phyloP scores from a whole-genome alignment of 495 filamentous ascomycete genomes.

The Penicillium cosmopolitanum region DNA sequence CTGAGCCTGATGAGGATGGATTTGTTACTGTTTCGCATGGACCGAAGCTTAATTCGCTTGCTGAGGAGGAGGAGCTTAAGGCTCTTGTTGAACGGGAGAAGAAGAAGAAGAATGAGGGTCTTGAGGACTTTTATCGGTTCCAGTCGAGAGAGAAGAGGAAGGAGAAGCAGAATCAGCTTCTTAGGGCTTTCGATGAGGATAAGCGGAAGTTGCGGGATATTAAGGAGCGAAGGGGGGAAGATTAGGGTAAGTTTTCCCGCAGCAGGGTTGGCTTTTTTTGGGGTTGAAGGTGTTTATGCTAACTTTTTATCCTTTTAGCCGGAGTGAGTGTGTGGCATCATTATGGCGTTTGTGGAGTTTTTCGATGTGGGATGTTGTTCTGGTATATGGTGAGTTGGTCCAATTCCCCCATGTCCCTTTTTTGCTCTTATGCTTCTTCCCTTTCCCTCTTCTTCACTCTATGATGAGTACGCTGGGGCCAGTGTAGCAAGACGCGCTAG shows the following conservation, averaged over 20 bases:
- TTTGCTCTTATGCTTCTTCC: constrained; percentile 2
- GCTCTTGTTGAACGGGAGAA: constrained; percentile 73
- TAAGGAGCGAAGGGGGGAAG: constrained; percentile 51
- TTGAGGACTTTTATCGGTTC: constrained; percentile 90
- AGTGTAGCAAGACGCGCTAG: constrained; percentile 53
- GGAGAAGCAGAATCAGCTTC: constrained; percentile 70
- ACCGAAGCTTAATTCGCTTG: constrained; percentile 68
- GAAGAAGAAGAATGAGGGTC: constrained; percentile 68
- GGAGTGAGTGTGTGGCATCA: constrained; percentile 40
- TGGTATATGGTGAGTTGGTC: constrained; percentile 21
- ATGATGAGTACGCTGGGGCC: constrained; percentile 61
- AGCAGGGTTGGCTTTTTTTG: background rate
- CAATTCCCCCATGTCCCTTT: background rate
- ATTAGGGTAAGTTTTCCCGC: constrained; percentile 43
- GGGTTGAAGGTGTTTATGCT: constrained; percentile 25
- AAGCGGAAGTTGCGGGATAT: constrained; percentile 56
- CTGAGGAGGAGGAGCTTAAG: constrained; percentile 73
- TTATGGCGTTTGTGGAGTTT: constrained; percentile 33
- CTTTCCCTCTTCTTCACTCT: constrained; percentile 4
- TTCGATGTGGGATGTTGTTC: constrained; percentile 8
- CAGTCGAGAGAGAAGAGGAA: constrained; percentile 90
- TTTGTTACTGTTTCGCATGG: constrained; percentile 91
- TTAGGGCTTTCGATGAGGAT: constrained; percentile 57
- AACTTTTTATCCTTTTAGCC: constrained; percentile 41
- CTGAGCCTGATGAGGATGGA: constrained; percentile 90